A percentile compares a stretch with the other conserved stretches of the same genome.
phyloP scores from a whole-genome alignment of 306 rosid genomes.

The Purshia tridentata region DNA sequence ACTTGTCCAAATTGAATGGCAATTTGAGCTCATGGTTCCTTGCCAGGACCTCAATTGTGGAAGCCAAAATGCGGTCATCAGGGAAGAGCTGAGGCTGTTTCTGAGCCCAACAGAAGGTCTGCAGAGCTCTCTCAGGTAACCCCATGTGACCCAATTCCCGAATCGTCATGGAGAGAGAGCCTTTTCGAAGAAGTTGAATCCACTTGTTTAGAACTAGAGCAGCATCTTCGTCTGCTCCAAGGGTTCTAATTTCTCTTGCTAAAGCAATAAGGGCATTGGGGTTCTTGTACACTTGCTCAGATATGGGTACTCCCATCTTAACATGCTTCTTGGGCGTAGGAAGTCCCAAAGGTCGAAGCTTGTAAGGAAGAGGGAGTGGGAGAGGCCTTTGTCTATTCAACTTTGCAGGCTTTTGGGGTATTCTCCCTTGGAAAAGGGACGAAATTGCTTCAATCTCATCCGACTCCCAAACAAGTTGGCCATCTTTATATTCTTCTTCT shows the following conservation, averaged over 20 bases:
- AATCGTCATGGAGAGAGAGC: constrained; percentile 79
- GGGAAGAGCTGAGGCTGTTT: constrained; percentile 75
- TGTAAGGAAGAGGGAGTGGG: constrained; percentile 79
- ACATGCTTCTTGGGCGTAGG: constrained; percentile 57
- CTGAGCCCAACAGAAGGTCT: constrained; percentile 80
- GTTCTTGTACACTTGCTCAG: constrained; percentile 53
- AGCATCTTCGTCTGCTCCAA: constrained; percentile 53
- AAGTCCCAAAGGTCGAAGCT: constrained; percentile 66
- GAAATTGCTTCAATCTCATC: constrained; percentile 80
- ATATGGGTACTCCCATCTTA: constrained; percentile 33
- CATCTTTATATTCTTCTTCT: constrained; percentile 20
- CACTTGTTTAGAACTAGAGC: constrained; percentile 58
- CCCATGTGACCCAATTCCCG: constrained; percentile 84
- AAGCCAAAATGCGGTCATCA: constrained; percentile 71
- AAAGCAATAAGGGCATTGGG: constrained; percentile 64
- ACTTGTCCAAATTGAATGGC: constrained; percentile 46
- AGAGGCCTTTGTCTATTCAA: constrained; percentile 63
- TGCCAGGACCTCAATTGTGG: constrained; percentile 79
- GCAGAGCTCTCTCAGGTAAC: constrained; percentile 64
- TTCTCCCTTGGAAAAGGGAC: constrained; percentile 79
- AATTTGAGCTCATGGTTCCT: constrained; percentile 63
- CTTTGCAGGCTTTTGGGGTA: constrained; percentile 79
- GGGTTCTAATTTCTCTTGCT: constrained; percentile 63
- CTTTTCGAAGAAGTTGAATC: constrained; percentile 59
- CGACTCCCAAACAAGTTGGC: constrained; percentile 52